phyloP scores from a whole-genome alignment of 129 eudicot genomes.

The Artemisia annua region DNA sequence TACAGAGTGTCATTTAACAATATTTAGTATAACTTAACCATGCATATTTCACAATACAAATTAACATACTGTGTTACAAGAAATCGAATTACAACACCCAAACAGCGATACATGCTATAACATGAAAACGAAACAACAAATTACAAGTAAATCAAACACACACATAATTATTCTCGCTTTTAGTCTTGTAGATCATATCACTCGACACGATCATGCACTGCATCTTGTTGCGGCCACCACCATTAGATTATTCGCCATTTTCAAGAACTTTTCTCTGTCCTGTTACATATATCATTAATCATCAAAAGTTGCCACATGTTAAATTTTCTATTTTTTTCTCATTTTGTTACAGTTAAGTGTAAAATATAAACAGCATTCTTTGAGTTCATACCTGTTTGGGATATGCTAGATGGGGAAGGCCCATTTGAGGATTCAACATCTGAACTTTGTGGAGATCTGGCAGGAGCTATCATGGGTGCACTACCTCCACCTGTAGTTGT shows the following conservation, averaged over 20 bases:
- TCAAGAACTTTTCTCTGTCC: constrained; percentile 33
- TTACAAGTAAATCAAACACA: constrained; percentile 17
- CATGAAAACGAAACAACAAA: background rate
- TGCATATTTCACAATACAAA: too few relatives aligned
- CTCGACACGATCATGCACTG: background rate
- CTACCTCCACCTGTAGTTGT: constrained; percentile 14
- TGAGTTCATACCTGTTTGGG: constrained; percentile 13
- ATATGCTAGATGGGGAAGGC: constrained; percentile 22
- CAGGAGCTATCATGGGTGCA: constrained; percentile 35
- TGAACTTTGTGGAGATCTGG: constrained; percentile 16
- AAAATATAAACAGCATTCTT: background rate
- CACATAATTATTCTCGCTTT: constrained; percentile 4
- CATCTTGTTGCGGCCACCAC: background rate
- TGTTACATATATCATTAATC: constrained; percentile 1
- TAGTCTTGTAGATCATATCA: constrained; percentile 1
- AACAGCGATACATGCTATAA: too few relatives aligned
- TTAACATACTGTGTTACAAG: too few relatives aligned
- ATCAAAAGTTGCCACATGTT: background rate
- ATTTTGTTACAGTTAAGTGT: background rate
- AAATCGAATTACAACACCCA: too few relatives aligned
- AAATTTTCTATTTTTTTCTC: background rate
- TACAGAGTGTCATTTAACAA: too few relatives aligned
- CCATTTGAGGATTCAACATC: constrained; percentile 15
- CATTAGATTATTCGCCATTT: constrained; percentile 31
- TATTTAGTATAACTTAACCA: too few relatives aligned